Base-by-base conservation (phyloP, 2,329 filamentous ascomycete species). In the Nannizziopsis barbatae region DNA sequence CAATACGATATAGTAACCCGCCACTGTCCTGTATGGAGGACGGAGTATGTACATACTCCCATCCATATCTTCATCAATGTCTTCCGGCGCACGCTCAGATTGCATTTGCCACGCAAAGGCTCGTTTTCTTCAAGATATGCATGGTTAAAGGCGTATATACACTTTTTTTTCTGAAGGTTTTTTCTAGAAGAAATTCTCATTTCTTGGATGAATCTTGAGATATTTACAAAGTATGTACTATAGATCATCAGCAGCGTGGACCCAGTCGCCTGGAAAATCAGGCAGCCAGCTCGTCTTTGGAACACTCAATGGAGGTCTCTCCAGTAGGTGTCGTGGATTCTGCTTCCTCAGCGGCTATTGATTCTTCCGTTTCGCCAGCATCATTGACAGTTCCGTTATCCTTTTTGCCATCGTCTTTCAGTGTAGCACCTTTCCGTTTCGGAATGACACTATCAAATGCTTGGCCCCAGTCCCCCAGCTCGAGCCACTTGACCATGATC, bases 401-500 rank as follows among this genome's bases (percentile, higher is more conserved):
- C 2, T 17, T 41, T n/a, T 36, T 39, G 3, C 35, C 14, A 27
- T 51, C 48, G 10, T 22, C 40, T 40, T 48, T 56, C 17, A 56
- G 33, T 15, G 43, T 44, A 8, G 42, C 55, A 1, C 55, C 55
- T 65, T 98, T 98, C 53, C 92, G 74, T 67, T 87, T 88, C 0
- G 92, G 92, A 56, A 98, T 89, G 2, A 93, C 87, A 44, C 79
- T 75, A 67, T 89, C 69, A 63, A 98, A 98, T 0, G 92, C 89
- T 60, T 84, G 74, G 1, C 83, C 89, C 92, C 92, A 98, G 63
- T 96, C 84, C 1, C 85, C 86, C 42, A 79, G 79, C 65, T 95
- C 87, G 47, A 98, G 67, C 88, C 89, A 98, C 55, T 80, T 81
- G 40, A 95, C 70, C 86, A 98, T 95, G 53, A 98, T 96, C 67